Base-by-base conservation (phyloP, 495 filamentous ascomycete genomes). In the Talaromyces adpressus region DNA sequence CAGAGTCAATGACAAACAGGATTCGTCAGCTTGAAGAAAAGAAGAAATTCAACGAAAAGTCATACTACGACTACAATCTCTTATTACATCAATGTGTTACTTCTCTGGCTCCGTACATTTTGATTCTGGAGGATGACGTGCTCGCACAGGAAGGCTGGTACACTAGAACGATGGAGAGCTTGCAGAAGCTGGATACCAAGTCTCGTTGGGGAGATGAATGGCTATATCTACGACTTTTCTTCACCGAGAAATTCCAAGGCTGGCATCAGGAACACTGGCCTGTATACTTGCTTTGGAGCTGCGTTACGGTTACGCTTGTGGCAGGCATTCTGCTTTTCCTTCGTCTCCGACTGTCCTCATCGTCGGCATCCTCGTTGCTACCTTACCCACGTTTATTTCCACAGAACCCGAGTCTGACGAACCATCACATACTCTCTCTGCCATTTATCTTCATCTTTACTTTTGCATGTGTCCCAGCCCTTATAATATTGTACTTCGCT, bases 41-140 rank as follows among this genome's bases (percentile, higher is more conserved):
- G 22, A 56, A n/a, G 9, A 14, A 14, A 14, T 56, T 20, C 52
- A 56, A 56, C 3, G 52, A 56, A 56, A 56, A 56, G 22, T 56
- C 52, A 6, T 56, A 27, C 11, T 56, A 56, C 52, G 52, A 56
- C 22, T 56, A 56, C 6, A 2, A 2, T 6, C 52, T 56, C 4
- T 7, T 56, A 3, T 29, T 56, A 11, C 22, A 29, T 27, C 52
- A 56, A n/a, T 56, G 52, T 16, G 12, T 4, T n/a, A 2, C 5
- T 9, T 56, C 52, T 27, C 52, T 20, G 52, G 52, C 52, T 85
- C 71, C 70, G 2, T 83, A 81, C 65, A 78, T 82, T 22, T 71
- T 78, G 57, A 82, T 84, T 63, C 68, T 85, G 22, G 84, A 86
- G 67, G 84, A 85, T 65, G 83, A 85, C 41, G 75, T 79, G 12